Evolutionary conservation across 306 rosid species (phyloP).

Genomic region (Glycine soja): DNA sequence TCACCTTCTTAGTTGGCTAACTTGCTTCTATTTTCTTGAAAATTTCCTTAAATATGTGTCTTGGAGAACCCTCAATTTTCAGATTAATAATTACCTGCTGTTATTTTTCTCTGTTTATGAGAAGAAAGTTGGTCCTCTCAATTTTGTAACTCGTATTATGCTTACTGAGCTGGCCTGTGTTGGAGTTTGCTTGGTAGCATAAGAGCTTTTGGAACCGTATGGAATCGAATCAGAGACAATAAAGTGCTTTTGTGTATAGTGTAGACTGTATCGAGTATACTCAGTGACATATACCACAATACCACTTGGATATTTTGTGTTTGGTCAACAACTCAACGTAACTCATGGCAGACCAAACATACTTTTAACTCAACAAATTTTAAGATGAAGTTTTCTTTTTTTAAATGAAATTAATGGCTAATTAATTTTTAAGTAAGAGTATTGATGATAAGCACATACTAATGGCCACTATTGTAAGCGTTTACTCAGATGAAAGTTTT

Average conservation of each 20-base stretch:
- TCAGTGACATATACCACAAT: not conserved
- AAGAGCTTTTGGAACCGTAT: conserved; percentile 7
- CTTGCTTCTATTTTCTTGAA: conserved; percentile 21
- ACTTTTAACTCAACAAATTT: not conserved
- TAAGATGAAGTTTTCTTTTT: not conserved
- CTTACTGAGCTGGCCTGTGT: conserved; percentile 6
- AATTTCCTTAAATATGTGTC: conserved; percentile 16
- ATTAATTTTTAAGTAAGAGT: not conserved
- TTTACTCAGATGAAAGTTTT: not conserved
- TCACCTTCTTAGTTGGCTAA: conserved; percentile 16
- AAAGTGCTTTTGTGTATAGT: conserved; percentile 15
- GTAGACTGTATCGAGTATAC: not conserved
- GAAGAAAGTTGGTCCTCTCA: conserved; percentile 32
- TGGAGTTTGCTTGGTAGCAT: conserved; percentile 22
- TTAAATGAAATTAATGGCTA: not conserved
- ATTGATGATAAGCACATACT: not conserved
- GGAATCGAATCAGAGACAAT: not conserved
- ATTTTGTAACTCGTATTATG: conserved; percentile 36
- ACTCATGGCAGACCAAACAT: not conserved
- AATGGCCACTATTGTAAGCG: not conserved
- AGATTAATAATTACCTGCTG: not conserved
- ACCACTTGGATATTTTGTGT: not conserved
- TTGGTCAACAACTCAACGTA: not conserved
- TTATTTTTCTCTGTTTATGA: conserved; percentile 6
- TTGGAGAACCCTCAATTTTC: conserved; percentile 18